phyloP scores from a whole-genome alignment of 495 filamentous ascomycete genomes.

The Xanthoparmelia taractica region DNA sequence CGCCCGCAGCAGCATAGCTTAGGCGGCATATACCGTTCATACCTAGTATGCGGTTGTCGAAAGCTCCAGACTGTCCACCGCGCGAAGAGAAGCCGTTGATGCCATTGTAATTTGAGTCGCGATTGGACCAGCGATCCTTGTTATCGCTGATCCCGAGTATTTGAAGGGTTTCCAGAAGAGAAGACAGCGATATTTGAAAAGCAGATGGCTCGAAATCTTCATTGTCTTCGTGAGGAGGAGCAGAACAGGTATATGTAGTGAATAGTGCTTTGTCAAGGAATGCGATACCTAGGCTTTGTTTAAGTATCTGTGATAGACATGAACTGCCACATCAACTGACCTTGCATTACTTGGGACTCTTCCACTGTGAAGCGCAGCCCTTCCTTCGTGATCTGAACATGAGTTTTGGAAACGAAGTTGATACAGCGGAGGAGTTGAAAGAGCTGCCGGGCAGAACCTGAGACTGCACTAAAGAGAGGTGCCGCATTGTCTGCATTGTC shows the following conservation, averaged over 20 bases:
- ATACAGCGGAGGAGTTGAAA: slow-evolving; percentile 86
- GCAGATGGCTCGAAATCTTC: slow-evolving; percentile 35
- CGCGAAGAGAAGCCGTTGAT: slow-evolving; percentile 45
- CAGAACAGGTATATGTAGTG: slow-evolving; percentile 64
- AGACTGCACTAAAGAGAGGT: slow-evolving; percentile 72
- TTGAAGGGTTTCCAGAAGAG: slow-evolving; percentile 87
- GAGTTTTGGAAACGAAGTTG: slow-evolving; percentile 69
- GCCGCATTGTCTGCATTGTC: slow-evolving; percentile 27
- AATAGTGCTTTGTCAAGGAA: slow-evolving; percentile 84
- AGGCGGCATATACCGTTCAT: slow-evolving; percentile 76
- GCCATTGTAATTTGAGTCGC: slow-evolving; percentile 46
- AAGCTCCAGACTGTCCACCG: slow-evolving; percentile 45
- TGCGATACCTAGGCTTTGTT: slow-evolving; percentile 50
- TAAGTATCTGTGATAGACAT: neutral
- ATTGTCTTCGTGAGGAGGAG: slow-evolving; percentile 35
- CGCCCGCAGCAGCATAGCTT: slow-evolving; percentile 62
- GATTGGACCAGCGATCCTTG: slow-evolving; percentile 42
- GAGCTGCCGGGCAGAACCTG: slow-evolving; percentile 78
- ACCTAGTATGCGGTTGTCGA: slow-evolving; percentile 66
- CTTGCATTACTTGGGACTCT: slow-evolving; percentile 78
- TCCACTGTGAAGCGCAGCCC: slow-evolving; percentile 83
- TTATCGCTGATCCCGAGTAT: slow-evolving; percentile 79
- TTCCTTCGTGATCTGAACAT: slow-evolving; percentile 73
- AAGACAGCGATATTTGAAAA: slow-evolving; percentile 80
- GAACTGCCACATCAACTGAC: slow-evolving; percentile 33